These are phyloP conservation scores for Lepidium aucheri DNA, from an alignment of 345 rosid species.

Conservation along the genomic window DNA sequence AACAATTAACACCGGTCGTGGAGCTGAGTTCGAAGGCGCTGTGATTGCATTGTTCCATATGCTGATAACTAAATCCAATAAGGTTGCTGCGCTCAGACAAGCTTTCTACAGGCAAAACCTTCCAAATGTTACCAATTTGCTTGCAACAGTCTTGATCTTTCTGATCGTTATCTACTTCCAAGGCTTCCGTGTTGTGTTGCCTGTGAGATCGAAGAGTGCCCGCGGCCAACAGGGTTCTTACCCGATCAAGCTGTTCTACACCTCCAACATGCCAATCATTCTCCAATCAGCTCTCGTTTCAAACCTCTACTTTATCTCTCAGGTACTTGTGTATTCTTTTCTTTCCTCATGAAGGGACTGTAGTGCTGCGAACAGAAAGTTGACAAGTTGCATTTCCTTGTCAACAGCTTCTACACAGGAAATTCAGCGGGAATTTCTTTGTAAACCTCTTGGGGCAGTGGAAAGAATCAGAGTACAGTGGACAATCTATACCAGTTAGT, in stretches of 20 bases:
- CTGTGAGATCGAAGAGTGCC: constrained; percentile 68
- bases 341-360: not conserved
- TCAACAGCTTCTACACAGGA: constrained; percentile 58
- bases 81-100: constrained; percentile 59
- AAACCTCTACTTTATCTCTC: constrained; percentile 65
- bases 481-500: constrained; percentile 64
- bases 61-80: constrained; percentile 48
- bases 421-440: constrained; percentile 56
- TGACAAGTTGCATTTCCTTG: not conserved
- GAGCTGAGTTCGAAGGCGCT: constrained; percentile 78
- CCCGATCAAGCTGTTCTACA: constrained; percentile 71
- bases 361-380: not conserved
- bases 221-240: constrained; percentile 76
- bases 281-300: constrained; percentile 73
- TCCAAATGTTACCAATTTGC: constrained; percentile 70
- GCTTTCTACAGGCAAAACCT: constrained; percentile 71
- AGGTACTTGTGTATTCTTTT: constrained; percentile 27
- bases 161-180: constrained; percentile 65
- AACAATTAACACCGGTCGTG: constrained; percentile 63
- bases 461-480: constrained; percentile 72
- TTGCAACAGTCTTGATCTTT: constrained; percentile 56
- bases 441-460: constrained; percentile 65
- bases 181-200: constrained; percentile 66
- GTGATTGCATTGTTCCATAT: constrained; percentile 65
- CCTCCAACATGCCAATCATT: constrained; percentile 82